Percentiles rank a stretch among this genome's conserved stretches.
phyloP scores from a whole-genome alignment of 192 early-diverging fungal species.

The Piromyces sp. region DNA sequence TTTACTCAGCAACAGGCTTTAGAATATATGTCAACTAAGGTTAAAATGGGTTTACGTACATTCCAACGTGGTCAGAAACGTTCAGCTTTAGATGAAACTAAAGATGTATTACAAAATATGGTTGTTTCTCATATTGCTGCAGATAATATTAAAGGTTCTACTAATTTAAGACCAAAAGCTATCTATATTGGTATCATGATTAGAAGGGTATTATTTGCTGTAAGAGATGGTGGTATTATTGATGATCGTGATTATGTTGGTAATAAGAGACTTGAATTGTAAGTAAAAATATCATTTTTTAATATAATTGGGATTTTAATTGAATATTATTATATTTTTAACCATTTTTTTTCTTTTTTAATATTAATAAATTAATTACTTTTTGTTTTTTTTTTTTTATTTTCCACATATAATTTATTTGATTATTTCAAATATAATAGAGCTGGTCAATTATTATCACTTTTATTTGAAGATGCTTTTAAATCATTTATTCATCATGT shows the following conservation, averaged over 20 bases:
- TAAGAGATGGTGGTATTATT: slow-evolving; percentile 56
- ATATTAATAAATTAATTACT: neutral
- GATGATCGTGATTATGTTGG: slow-evolving; percentile 97
- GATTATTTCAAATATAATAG: slow-evolving; percentile 11
- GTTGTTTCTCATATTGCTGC: slow-evolving; percentile 74
- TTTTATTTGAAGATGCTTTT: slow-evolving; percentile 95
- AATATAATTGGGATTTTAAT: too few relatives aligned
- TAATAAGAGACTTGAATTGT: slow-evolving; percentile 95
- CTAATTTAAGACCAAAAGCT: slow-evolving; percentile 77
- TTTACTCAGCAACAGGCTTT: slow-evolving; percentile 85
- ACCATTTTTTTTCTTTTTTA: too few relatives aligned
- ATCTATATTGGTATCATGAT: slow-evolving; percentile 90
- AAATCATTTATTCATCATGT: slow-evolving; percentile 76
- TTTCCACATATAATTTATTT: too few relatives aligned
- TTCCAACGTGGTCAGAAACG: slow-evolving; percentile 2
- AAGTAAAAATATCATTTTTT: too few relatives aligned
- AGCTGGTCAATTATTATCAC: slow-evolving; percentile 79
- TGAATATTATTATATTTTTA: too few relatives aligned
- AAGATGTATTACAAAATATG: slow-evolving; percentile 67
- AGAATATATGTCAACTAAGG: slow-evolving; percentile 65
- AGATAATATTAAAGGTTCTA: slow-evolving; percentile 26
- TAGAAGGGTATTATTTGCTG: slow-evolving; percentile 72
- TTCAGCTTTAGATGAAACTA: slow-evolving; percentile 57
- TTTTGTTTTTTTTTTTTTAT: neutral
- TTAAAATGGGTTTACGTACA: slow-evolving; percentile 33